Evolutionary conservation across 2,329 filamentous ascomycete genomes (phyloP).

Genomic region (Ophiocordyceps camponoti-saundersi): DNA sequence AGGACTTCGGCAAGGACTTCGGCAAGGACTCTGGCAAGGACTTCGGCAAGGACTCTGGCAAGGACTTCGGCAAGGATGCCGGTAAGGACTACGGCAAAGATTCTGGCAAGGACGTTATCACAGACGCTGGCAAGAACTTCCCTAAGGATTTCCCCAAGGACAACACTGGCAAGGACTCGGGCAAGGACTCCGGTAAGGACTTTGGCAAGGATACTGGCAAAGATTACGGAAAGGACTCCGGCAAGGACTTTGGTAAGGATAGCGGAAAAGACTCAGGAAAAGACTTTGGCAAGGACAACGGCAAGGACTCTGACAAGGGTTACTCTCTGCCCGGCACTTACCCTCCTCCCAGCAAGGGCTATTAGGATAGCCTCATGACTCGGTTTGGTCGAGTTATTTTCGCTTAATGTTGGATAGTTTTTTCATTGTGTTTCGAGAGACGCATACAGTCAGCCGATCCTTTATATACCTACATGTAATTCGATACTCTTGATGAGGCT

Average conservation of each 20-base stretch:
- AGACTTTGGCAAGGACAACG: not conserved
- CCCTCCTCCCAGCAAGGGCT: not conserved
- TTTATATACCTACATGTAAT: not conserved
- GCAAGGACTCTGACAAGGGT: not conserved
- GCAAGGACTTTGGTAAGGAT: too few relatives aligned
- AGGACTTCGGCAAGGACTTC: not conserved
- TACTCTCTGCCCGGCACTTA: not conserved
- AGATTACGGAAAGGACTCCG: too few relatives aligned
- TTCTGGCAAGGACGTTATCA: not conserved
- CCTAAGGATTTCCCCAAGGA: too few relatives aligned
- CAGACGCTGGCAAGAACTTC: not conserved
- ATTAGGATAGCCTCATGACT: too few relatives aligned
- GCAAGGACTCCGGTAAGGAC: too few relatives aligned
- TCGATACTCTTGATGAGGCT: not conserved
- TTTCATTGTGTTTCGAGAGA: not conserved
- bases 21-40: not conserved
- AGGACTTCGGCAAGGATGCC: not conserved
- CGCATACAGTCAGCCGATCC: not conserved
- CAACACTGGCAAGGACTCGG: too few relatives aligned
- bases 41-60: not conserved
- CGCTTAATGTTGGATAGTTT: too few relatives aligned
- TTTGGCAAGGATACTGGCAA: too few relatives aligned
- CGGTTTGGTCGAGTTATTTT: too few relatives aligned
- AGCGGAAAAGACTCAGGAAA: not conserved
- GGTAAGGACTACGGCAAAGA: not conserved